phyloP scores from a whole-genome alignment of 1,284 basidiomycete species.

The Leccinum fuscescens region DNA sequence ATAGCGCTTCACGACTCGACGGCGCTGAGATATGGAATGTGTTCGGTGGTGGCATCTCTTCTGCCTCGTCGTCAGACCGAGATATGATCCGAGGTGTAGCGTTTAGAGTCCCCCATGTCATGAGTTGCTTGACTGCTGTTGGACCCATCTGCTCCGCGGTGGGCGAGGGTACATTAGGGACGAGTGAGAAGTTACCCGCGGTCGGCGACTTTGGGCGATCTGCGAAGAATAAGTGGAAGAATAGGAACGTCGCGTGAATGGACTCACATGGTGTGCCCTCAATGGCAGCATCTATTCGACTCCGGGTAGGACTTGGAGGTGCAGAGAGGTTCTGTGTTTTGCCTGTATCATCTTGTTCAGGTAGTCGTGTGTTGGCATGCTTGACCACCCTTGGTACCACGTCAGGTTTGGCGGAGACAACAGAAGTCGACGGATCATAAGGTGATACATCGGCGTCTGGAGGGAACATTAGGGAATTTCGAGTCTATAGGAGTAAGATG shows the following conservation, averaged over 20 bases:
- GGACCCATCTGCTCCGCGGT: conserved; percentile 78
- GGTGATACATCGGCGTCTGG: conserved; percentile 88
- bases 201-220: conserved; percentile 60
- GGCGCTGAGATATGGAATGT: conserved; percentile 73
- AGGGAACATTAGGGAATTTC: conserved; percentile 90
- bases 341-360: conserved; percentile 57
- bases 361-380: conserved; percentile 77
- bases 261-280: conserved; percentile 72
- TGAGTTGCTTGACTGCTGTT: conserved; percentile 76
- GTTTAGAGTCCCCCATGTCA: conserved; percentile 91
- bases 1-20: conserved; percentile 73
- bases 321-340: conserved; percentile 47
- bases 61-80: conserved; percentile 54
- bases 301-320: conserved; percentile 84
- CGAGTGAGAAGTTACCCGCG: conserved; percentile 62
- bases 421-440: conserved; percentile 50
- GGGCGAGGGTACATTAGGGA: conserved; percentile 84
- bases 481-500: conserved; percentile 48
- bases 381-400: conserved; percentile 66
- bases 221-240: conserved; percentile 27
- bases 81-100: conserved; percentile 84
- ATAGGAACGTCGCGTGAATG: not conserved
- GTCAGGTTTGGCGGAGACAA: conserved; percentile 35
- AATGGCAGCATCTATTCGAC: conserved; percentile 86
- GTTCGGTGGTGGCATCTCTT: conserved; percentile 47